Base-by-base conservation (phyloP, 805 yeast genomes). In the Scheffersomyces lignosus region DNA sequence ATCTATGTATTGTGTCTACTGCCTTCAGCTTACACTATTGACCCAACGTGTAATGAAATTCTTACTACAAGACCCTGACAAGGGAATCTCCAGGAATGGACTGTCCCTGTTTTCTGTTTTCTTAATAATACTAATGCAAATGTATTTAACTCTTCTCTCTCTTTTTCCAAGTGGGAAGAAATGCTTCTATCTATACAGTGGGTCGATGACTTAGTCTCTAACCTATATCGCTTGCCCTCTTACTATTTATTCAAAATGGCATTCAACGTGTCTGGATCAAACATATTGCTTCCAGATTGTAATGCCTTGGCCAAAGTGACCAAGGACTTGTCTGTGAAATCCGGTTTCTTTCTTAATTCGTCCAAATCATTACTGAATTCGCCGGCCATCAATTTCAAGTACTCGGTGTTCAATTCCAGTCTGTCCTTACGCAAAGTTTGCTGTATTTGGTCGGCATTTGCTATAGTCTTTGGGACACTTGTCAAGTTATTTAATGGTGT, bases 291-390 rank as follows among this genome's bases (percentile, higher is more conserved):
- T 10, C 83, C 81, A 27, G 76, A 74, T 51, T 79, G 81, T 36
- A 80, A 64, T 5, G 78, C 66, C 45, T 75, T 75, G 3, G 83
- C 85, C 47, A 80, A 58, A 34, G 77, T 48, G 9, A 73, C 73
- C 38, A 83, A 64, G 18, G 86, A 80, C 47, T 73, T 75, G 20
- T 67, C 71, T 7, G 60, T 62, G 49, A 83, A 83, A 54, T 83
- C 88, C 7, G 81, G 82, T 24, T 80, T 78, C 37, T 70, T 67
- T 53, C 89, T 75, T 43, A 81, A 60, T 36, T 66, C 66, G 48
- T 78, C 81, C 26, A 81, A 64, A 42, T 81, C 87, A 38, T 78
- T 79, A 31, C 81, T 78, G 48, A 80, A 83, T 26, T 68, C 72
- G 13, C 64, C 60, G 31, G 85, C 75, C 76, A 83, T 73, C 42